phyloP scores from a whole-genome alignment of 2,329 filamentous ascomycete species.

The Colletotrichum sp. region DNA sequence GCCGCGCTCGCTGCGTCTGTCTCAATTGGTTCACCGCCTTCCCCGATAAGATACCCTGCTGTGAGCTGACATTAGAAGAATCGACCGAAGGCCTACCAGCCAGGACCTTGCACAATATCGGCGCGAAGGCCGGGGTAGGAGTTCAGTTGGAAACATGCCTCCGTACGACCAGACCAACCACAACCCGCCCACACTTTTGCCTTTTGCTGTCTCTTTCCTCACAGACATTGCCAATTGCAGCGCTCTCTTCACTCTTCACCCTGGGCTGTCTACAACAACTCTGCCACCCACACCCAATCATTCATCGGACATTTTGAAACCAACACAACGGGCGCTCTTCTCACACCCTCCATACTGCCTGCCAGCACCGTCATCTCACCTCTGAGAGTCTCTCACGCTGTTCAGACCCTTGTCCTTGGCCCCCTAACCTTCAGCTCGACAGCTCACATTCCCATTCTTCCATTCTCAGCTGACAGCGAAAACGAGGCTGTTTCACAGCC shows the following conservation, averaged over 20 bases:
- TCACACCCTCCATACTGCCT: background rate
- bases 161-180: background rate
- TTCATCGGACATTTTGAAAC: constrained; percentile 1
- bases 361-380: constrained; percentile 3
- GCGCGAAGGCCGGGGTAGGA: background rate
- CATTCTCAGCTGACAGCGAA: constrained; percentile 4
- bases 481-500: constrained; percentile 16
- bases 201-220: background rate
- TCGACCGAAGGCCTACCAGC: background rate
- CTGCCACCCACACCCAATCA: background rate
- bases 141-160: constrained; percentile 9
- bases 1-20: no score
- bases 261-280: background rate
- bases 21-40: constrained; percentile 3
- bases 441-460: background rate
- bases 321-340: background rate
- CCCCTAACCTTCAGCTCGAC: background rate
- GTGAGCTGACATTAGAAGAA: background rate
- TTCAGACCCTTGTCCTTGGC: background rate
- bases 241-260: background rate
- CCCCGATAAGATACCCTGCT: background rate
- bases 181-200: background rate
- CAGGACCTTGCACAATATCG: background rate
- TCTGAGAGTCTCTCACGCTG: background rate
- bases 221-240: background rate